Evolutionary conservation across 1,139 yeast species (phyloP).

Genomic region (Saccharomycopsis crataegensis): DNA sequence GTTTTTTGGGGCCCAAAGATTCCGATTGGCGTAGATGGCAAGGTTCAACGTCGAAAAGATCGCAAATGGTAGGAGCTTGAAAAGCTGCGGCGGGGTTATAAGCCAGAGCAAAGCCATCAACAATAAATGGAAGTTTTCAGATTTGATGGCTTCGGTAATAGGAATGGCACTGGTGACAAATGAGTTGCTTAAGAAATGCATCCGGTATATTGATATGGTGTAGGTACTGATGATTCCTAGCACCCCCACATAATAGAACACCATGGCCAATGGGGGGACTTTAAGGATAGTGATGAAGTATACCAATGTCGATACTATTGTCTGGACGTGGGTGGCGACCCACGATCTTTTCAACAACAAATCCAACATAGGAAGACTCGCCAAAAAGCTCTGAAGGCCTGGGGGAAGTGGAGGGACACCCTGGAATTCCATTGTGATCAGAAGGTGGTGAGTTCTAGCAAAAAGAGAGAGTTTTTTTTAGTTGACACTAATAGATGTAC

Average conservation of each 20-base stretch:
- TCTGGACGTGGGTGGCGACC: constrained; percentile 11
- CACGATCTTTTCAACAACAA: constrained; percentile 5
- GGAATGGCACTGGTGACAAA: constrained; percentile 11
- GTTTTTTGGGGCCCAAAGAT: constrained; percentile 8
- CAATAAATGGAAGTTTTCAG: constrained; percentile 19
- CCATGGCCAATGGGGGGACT: constrained; percentile 7
- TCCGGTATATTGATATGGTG: constrained; percentile 5
- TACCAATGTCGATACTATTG: constrained; percentile 7
- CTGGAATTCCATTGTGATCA: not conserved
- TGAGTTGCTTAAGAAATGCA: constrained; percentile 4
- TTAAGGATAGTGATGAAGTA: constrained; percentile 13
- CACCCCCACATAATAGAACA: constrained; percentile 12
- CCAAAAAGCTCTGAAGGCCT: not conserved
- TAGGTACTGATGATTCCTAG: constrained; percentile 14
- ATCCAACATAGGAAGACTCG: not conserved
- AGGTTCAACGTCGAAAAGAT: constrained; percentile 13
- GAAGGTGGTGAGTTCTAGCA: no score
- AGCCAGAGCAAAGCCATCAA: constrained; percentile 17
- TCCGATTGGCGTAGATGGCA: not conserved
- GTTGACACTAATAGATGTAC: no score
- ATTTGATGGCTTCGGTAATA: constrained; percentile 9
- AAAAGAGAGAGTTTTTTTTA: no score
- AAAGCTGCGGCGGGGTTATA: constrained; percentile 16
- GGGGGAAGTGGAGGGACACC: constrained; percentile 4
- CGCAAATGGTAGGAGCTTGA: constrained; percentile 18